Base-by-base conservation (phyloP, 306 rosid species). In the Castanea crenata region DNA sequence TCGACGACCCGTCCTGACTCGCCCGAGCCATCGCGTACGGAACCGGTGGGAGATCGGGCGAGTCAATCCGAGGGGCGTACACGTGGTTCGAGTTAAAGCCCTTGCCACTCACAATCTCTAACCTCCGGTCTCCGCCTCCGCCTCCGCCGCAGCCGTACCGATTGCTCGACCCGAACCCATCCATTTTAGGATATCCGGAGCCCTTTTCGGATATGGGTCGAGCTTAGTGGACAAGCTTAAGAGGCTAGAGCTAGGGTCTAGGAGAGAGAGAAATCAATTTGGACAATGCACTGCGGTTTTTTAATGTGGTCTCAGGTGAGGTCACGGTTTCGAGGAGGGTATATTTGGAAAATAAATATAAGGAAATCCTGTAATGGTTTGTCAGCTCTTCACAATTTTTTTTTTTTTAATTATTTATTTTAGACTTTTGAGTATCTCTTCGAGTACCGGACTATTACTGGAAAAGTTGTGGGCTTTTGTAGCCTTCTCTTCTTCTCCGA, bases 71-170 rank as follows among this genome's bases (percentile, higher is more conserved):
- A 11, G 27, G 15, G 14, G 20, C 12, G 32, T 68, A 62, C 65
- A 25, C 71, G 14, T 76, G 79, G 41, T 71, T 75, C 16, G 72
- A 69, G 20, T 90, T 84, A 46, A 82, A 87, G 56, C 83, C 55
- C 88, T 88, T 90, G 21, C 97, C 93, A 86, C 97, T 90, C 80
- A 92, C 93, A 19, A 87, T 72, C 86, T 81, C 84, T 10, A 79
- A n/a, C 82, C 85, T 80, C 69, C 86, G 73, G 4, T 65, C 79
- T 6, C 83, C 54, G 4, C 54, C 54, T 5, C 83, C 82, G 1
- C 86, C 16, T 3, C 44, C 44, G 6, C 83, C 81, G 2, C 86
- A 55, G 72, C 46, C 77, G 49, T 73, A 59, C 4, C 44, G 29
- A 0, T 62, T 34, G 35, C 78, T 86, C 51, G 87, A 84, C 21